Percentiles rank a stretch among this genome's conserved stretches.
phyloP scores from a whole-genome alignment of 2,329 filamentous ascomycete genomes.

The Cercospora sojina region DNA sequence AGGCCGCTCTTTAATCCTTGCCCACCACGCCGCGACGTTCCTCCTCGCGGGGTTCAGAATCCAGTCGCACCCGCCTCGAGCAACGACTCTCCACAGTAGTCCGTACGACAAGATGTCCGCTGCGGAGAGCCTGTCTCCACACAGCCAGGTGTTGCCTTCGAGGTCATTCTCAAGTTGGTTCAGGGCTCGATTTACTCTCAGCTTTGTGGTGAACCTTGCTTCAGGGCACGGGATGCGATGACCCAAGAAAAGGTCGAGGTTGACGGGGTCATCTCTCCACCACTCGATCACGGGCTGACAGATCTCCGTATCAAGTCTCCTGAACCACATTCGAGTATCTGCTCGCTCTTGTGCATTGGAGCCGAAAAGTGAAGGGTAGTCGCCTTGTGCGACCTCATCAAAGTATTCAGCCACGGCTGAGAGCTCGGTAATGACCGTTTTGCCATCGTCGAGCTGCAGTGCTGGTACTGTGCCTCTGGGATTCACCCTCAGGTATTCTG shows the following conservation, averaged over 20 bases:
- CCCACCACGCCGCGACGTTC: background rate
- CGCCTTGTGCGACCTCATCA: background rate
- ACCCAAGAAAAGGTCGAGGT: background rate
- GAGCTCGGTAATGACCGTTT: background rate
- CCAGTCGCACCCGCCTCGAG: background rate
- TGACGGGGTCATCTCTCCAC: background rate
- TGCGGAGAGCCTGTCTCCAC: background rate
- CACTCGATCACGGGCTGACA: background rate
- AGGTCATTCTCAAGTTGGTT: conserved; percentile 4
- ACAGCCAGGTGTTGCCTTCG: background rate
- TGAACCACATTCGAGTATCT: background rate
- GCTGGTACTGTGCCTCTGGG: background rate
- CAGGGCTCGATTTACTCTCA: background rate
- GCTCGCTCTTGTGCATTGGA: background rate
- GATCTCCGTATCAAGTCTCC: background rate
- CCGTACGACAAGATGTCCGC: background rate
- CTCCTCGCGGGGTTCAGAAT: background rate
- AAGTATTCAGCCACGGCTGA: background rate
- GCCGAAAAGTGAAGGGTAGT: background rate
- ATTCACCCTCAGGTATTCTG: background rate
- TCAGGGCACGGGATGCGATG: background rate
- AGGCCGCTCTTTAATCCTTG: background rate
- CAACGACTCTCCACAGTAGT: background rate
- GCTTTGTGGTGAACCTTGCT: background rate
- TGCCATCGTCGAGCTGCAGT: background rate